These are phyloP conservation scores for Aspergillus sclerotiicarbonarius DNA, from an alignment of 495 filamentous ascomycete genomes.

Conservation along the genomic window DNA sequence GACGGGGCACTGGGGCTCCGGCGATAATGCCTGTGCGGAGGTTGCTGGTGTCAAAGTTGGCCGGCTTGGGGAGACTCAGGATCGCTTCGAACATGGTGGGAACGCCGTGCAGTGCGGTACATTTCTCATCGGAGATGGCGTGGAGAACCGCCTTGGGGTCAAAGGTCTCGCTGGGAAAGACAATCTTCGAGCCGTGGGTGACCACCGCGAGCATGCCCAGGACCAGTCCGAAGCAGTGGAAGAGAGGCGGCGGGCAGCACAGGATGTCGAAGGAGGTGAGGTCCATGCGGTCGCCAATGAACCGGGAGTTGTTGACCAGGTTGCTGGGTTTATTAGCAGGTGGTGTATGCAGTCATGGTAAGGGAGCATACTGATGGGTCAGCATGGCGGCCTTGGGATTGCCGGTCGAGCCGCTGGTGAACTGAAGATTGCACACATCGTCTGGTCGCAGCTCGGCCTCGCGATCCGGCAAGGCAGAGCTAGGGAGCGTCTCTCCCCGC, in stretches of 20 bases:
- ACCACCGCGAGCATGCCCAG: slow-evolving; percentile 65
- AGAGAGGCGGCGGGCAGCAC: slow-evolving; percentile 69
- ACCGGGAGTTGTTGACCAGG: slow-evolving; percentile 66
- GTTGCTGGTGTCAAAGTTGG: slow-evolving; percentile 44
- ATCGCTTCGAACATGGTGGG: slow-evolving; percentile 72
- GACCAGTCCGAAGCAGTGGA: slow-evolving; percentile 74
- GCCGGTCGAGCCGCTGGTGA: slow-evolving; percentile 69
- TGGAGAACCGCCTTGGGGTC: slow-evolving; percentile 56
- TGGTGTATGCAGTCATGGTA: too few species aligned
- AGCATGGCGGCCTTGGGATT: slow-evolving; percentile 74
- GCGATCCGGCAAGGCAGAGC: slow-evolving; percentile 44
- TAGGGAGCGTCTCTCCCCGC: slow-evolving; percentile 28
- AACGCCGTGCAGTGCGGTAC: slow-evolving; percentile 69
- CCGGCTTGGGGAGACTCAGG: slow-evolving; percentile 51
- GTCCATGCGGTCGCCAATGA: slow-evolving; percentile 67
- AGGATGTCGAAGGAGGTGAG: slow-evolving; percentile 60
- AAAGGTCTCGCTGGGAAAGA: slow-evolving; percentile 65
- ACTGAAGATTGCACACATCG: slow-evolving; percentile 68
- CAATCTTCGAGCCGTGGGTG: slow-evolving; percentile 64
- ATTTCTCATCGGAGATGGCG: slow-evolving; percentile 60
- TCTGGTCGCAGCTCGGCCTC: slow-evolving; percentile 51
- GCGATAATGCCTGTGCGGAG: slow-evolving; percentile 68
- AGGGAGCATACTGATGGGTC: slow-evolving; percentile 59
- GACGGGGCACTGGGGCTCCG: slow-evolving; percentile 62
- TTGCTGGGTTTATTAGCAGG: slow-evolving; percentile 44